phyloP scores from a whole-genome alignment of 495 filamentous ascomycete genomes.

The Astrocystis sublimbata region DNA sequence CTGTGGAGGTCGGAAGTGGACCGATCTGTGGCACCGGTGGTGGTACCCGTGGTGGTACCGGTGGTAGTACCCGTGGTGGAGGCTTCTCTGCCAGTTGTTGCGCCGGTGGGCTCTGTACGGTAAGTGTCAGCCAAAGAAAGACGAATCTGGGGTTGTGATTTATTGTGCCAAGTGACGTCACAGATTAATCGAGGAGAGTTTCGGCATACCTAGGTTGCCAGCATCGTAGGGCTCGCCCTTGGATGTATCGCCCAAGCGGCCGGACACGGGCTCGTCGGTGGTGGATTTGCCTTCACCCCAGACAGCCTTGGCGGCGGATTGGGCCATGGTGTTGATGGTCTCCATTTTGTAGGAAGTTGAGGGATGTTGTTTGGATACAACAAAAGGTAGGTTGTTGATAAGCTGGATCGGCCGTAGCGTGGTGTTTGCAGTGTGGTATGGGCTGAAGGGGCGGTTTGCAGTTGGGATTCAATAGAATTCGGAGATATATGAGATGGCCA shows the following conservation, averaged over 20 bases:
- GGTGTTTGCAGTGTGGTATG: neutral
- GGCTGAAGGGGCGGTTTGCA: neutral
- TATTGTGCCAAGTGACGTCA: slow-evolving; percentile 15
- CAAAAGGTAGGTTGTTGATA: neutral
- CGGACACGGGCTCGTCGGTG: slow-evolving; percentile 54
- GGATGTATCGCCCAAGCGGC: slow-evolving; percentile 51
- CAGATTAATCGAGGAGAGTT: neutral
- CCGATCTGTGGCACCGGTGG: neutral
- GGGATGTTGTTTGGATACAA: neutral
- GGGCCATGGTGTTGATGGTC: slow-evolving; percentile 51
- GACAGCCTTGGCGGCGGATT: slow-evolving; percentile 49
- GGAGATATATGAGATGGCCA: neutral
- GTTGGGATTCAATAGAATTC: neutral
- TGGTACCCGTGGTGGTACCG: slow-evolving; percentile 10
- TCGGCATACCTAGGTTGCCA: slow-evolving; percentile 51
- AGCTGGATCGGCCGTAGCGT: neutral
- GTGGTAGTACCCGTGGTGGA: neutral
- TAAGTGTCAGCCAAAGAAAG: slow-evolving; percentile 12
- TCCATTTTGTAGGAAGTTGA: slow-evolving; percentile 48
- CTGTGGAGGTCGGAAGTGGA: neutral
- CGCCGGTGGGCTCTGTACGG: slow-evolving; percentile 19
- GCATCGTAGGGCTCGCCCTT: slow-evolving; percentile 61
- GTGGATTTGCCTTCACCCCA: slow-evolving; percentile 46
- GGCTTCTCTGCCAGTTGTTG: slow-evolving; percentile 9
- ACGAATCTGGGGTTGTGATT: neutral